Evolutionary conservation across 495 filamentous ascomycete genomes (phyloP).

Genomic region (Daldinia concentrica): DNA sequence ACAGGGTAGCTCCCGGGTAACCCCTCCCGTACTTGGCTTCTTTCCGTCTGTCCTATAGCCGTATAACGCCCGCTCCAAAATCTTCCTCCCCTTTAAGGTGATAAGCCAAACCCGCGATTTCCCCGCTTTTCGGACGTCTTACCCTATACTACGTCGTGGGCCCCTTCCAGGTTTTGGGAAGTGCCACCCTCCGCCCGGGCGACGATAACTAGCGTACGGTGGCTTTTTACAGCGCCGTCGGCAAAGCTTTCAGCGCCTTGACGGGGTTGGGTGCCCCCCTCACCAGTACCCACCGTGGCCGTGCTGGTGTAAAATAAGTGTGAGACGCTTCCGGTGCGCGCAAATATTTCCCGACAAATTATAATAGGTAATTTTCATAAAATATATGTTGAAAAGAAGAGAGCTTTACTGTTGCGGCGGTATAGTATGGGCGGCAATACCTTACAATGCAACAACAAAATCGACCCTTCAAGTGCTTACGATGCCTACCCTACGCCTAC

Average conservation of each 20-base stretch:
- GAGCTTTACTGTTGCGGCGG: too few species aligned
- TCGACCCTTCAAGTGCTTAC: too few species aligned
- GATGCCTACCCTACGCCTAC: too few species aligned
- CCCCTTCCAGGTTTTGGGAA: background rate
- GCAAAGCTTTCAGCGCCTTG: too few species aligned
- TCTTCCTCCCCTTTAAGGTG: background rate
- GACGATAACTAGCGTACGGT: too few species aligned
- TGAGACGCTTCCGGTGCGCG: background rate
- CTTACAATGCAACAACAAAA: too few species aligned
- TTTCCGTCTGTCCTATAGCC: background rate
- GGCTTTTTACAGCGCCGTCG: too few species aligned
- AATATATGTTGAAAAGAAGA: too few species aligned
- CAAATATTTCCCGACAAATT: background rate
- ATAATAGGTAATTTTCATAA: background rate
- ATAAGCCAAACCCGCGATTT: background rate
- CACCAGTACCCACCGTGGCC: background rate
- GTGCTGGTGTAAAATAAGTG: background rate
- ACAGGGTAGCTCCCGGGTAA: background rate
- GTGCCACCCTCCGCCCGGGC: too few species aligned
- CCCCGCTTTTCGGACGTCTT: background rate
- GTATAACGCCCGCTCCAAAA: background rate
- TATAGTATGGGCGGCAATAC: too few species aligned
- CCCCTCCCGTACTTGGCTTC: background rate
- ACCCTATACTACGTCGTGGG: background rate
- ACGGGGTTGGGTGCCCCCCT: background rate